These are phyloP conservation scores for Vigna trinervia DNA, from an alignment of 306 rosid genomes.

Conservation along the genomic window DNA sequence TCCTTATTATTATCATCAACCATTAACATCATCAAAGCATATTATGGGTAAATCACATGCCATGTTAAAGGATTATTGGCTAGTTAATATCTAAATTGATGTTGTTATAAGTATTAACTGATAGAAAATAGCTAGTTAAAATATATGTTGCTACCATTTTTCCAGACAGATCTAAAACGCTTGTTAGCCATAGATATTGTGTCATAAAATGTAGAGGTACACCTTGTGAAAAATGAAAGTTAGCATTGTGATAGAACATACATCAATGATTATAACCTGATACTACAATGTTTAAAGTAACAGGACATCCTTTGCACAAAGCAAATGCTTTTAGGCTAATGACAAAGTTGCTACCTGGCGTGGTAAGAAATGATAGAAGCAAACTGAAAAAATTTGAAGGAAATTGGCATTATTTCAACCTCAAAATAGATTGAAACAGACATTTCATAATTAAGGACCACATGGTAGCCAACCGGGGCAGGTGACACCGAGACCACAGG, in stretches of 20 bases:
- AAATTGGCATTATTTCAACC: conserved; percentile 28
- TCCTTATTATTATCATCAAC: conserved; percentile 1
- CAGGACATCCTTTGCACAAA: background rate
- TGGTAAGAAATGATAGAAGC: conserved; percentile 30
- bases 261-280: background rate
- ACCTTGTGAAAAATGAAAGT: background rate
- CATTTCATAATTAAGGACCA: conserved; percentile 56
- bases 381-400: conserved; percentile 29
- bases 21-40: conserved; percentile 20
- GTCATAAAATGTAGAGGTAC: background rate
- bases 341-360: conserved; percentile 31
- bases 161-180: background rate
- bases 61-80: conserved; percentile 6
- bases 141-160: too few species aligned
- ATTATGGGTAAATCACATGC: background rate
- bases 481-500: conserved; percentile 32
- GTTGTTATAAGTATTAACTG: too few species aligned
- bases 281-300: background rate
- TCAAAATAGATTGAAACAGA: conserved; percentile 54
- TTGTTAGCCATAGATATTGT: background rate
- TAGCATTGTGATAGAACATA: background rate
- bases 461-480: conserved; percentile 38
- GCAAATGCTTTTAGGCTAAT: conserved; percentile 11
- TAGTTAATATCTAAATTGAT: background rate
- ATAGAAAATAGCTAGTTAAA: too few species aligned